Evolutionary conservation across 352 stramenopile species (phyloP).

Genomic region (Phytophthora citrophthora): DNA sequence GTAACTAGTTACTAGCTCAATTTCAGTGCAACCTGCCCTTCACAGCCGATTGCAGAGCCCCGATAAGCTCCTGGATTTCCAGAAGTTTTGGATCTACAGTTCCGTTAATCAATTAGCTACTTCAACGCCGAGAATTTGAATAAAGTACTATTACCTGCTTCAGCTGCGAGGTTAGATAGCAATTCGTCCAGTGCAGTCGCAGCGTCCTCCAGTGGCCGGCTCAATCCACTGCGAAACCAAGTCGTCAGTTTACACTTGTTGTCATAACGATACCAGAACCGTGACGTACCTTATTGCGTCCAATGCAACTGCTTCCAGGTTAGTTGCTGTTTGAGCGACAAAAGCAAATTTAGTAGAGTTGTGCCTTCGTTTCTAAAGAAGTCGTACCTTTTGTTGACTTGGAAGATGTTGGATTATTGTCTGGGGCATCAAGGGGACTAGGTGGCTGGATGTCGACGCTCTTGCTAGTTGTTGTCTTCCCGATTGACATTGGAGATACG

Average conservation of each 20-base stretch:
- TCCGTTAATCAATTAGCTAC: not conserved
- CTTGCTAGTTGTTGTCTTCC: not conserved
- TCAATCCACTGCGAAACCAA: not conserved
- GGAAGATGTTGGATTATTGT: not conserved
- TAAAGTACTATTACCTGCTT: not conserved
- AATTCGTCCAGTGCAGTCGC: not conserved
- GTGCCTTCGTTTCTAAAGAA: not conserved
- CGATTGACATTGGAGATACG: conserved; percentile 1
- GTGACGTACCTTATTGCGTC: not conserved
- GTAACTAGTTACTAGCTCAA: too few species aligned
- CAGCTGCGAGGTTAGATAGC: not conserved
- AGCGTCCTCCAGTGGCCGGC: not conserved
- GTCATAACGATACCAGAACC: too few species aligned
- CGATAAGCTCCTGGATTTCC: conserved; percentile 51
- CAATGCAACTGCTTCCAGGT: not conserved
- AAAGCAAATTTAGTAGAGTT: too few species aligned
- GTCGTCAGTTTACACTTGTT: not conserved
- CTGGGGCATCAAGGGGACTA: not conserved
- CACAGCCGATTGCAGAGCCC: conserved; percentile 34
- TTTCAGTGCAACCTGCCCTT: conserved; percentile 2
- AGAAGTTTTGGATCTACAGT: conserved; percentile 39
- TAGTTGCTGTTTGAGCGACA: not conserved
- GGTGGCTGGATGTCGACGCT: not conserved
- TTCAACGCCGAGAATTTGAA: not conserved
- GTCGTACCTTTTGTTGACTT: not conserved